Percentiles rank a stretch among this genome's conserved stretches.
Conservation (phyloP, 164 flowering plant genomes). For the Pachysandra terminalis region DNA sequence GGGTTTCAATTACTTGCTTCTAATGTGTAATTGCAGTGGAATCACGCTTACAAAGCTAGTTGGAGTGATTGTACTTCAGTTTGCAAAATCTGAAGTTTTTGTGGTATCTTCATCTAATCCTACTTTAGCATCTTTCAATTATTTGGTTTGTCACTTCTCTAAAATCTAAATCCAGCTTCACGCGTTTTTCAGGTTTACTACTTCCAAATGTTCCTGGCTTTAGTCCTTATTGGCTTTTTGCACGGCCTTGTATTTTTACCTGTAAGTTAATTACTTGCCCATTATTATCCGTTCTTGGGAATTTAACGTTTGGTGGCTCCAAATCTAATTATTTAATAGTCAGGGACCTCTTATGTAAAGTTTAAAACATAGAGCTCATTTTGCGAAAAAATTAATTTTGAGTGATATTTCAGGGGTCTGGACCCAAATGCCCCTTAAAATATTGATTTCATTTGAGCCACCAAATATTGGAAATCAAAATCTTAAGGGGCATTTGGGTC, state of each 20-base stretch:
- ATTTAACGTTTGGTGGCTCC: too few relatives aligned
- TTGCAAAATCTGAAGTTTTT: slow-evolving; percentile 64
- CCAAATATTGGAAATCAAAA: too few relatives aligned
- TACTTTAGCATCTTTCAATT: neutral
- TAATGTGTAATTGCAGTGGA: slow-evolving; percentile 41
- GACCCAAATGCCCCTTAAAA: too few relatives aligned
- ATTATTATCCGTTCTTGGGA: neutral
- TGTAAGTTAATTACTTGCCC: slow-evolving; percentile 30
- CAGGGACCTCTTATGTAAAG: too few relatives aligned
- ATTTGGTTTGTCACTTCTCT: neutral
- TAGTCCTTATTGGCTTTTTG: slow-evolving; percentile 56
- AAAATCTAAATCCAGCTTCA: neutral
- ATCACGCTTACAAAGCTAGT: slow-evolving; percentile 73
- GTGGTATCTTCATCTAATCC: slow-evolving; percentile 49
- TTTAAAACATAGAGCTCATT: too few relatives aligned
- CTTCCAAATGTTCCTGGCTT: slow-evolving; percentile 58
- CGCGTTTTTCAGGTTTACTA: slow-evolving; percentile 38
- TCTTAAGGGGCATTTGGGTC: too few relatives aligned
- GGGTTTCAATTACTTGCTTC: neutral
- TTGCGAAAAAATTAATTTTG: too few relatives aligned
- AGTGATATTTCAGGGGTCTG: too few relatives aligned
- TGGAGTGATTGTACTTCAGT: slow-evolving; percentile 66
- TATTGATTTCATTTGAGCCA: too few relatives aligned
- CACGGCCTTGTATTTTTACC: slow-evolving; percentile 63
- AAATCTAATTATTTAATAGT: too few relatives aligned